Conservation (phyloP, 163 green algal species). For the Trebouxiophyceae sp. region DNA sequence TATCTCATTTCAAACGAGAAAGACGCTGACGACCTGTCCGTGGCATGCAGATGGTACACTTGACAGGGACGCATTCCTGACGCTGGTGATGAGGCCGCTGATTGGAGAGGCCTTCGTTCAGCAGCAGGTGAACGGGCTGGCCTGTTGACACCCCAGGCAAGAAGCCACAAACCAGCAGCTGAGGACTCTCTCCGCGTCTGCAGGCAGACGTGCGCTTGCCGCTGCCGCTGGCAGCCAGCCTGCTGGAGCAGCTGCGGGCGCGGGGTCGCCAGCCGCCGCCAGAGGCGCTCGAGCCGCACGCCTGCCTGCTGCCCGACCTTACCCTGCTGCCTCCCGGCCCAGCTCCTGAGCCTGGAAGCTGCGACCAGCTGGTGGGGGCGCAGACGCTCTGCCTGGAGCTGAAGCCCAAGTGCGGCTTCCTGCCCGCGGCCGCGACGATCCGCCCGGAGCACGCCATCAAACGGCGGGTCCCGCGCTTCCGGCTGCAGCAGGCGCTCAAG, state of each 20-base stretch:
- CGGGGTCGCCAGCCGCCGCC: neutral
- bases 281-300: neutral
- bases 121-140: neutral
- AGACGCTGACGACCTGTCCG: too few relatives aligned
- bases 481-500: neutral
- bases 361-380: neutral
- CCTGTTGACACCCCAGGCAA: too few relatives aligned
- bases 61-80: neutral
- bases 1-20: too few relatives aligned
- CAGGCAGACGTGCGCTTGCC: neutral
- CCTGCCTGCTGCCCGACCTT: neutral
- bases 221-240: neutral
- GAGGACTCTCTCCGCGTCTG: too few relatives aligned
- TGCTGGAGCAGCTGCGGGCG: neutral
- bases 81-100: neutral
- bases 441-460: neutral
- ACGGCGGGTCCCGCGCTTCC: neutral
- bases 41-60: too few relatives aligned
- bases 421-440: neutral
- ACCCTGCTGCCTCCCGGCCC: neutral
- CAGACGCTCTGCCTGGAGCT: neutral
- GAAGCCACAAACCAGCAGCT: too few relatives aligned
- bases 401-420: neutral
- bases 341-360: neutral
- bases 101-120: neutral